Base-by-base conservation (phyloP, 768 basidiomycete species). In the Tephrocybe rancida region DNA sequence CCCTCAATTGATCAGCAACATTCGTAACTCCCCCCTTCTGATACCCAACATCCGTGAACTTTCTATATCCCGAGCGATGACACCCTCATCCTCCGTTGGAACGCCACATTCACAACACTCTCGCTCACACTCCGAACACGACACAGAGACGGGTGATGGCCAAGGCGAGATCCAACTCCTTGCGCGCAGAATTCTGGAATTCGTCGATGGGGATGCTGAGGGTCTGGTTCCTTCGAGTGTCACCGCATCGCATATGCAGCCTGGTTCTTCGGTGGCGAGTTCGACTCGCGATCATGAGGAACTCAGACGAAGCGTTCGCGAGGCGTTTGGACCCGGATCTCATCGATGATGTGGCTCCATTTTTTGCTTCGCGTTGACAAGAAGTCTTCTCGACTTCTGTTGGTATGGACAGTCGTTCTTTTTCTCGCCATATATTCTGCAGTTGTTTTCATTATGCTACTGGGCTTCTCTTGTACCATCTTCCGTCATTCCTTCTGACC, bases 111-210 rank as follows among this genome's bases (percentile, higher is more conserved):
- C 88, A 50, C 83, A 88, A 63, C 82, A 81, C 62, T 86, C 88
- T 18, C 79, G 78, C 53, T 70, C 78, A 29, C 86, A 86, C 51
- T 91, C 90, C 34, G 87, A 89, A 61, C 87, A 88, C 54, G 92
- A 88, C 38, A 92, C 90, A 14, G 90, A 92, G 37, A 84, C 86
- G 2, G 91, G 86, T 2, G 92, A 95, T 53, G 95, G 95, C 7
- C 90, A 91, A 59, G 87, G 90, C 32, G 96, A 98, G 74, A 98
- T 98, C 58, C 87, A 92, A 57, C 74, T 88, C 24, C 82, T 98
- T 39, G 87, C 89, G 7, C 78, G 88, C 41, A 83, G 92, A 58
- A 97, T 97, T 47, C 71, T 95, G 49, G 93, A 95, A 61, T 84
- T 94, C 61, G 86, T 93, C 16, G 92, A 96, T 37, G 83, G 83